Base-by-base conservation (phyloP, 768 basidiomycete species). In the Gloeophyllum trabeum region DNA sequence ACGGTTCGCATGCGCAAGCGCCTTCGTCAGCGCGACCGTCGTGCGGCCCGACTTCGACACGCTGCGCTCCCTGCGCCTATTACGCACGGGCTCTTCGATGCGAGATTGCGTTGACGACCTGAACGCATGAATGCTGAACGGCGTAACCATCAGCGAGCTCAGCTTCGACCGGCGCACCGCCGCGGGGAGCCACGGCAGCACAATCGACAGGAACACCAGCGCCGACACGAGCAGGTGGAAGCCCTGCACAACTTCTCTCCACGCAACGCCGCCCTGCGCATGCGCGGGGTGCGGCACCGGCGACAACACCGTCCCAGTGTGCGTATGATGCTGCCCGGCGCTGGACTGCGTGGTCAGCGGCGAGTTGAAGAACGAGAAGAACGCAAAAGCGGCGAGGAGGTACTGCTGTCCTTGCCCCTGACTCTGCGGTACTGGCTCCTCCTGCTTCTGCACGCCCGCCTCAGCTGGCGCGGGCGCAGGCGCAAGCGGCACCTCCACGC, bases 311-410 rank as follows among this genome's bases (percentile, higher is more conserved):
- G 66, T 60, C 4, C 83, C 84, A 10, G 72, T 65, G 45, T 81
- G 79, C 0, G 68, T 62, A 40, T 80, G 73, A n/a, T 47, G 50
- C 23, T 57, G 56, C 3, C 57, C 18, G 19, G 36, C 12, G 46
- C 46, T 7, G 14, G 40, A 19, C 3, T 60, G 58, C 1, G 72
- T 65, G 0, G 79, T 69, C 14, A 84, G 57, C 2, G 82, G 78
- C 0, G 80, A 82, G 51, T 84, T 87, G 66, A 88, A 85, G 62
- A 90, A 83, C 0, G 84, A 88, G 62, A 91, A 87, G 42, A 90
- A 67, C 0, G 84, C 83, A 51, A 90, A 90, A 21, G 76, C 76
- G 21, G 84, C 86, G 37, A 91, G 75, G 40, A 90, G 77, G 57
- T 83, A 88, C 47, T 87, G 85, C 34, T 59, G 67, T 2, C 63